Conservation (phyloP, 345 rosid genomes). For the Fremontodendron californicum region DNA sequence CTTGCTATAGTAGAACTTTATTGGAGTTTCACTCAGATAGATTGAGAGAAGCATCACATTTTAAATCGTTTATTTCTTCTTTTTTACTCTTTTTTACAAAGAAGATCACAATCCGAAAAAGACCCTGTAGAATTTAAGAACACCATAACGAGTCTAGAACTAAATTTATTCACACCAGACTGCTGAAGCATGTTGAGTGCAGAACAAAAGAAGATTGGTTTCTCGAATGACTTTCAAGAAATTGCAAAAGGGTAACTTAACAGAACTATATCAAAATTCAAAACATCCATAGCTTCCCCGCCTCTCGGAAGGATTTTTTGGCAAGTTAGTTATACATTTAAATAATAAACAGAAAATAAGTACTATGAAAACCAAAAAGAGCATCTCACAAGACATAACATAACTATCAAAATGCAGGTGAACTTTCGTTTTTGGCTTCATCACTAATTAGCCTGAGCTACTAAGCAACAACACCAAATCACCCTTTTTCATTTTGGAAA, state of each 20-base stretch:
- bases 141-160: neutral
- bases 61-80: too few species aligned
- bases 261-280: neutral
- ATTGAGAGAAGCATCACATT: neutral
- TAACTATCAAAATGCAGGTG: conserved; percentile 4
- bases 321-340: too few species aligned
- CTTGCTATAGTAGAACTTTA: neutral
- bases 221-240: neutral
- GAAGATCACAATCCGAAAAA: too few species aligned
- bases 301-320: neutral
- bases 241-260: neutral
- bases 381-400: neutral
- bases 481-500: conserved; percentile 82
- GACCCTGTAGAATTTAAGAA: neutral
- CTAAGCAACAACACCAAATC: conserved; percentile 56
- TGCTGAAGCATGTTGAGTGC: neutral
- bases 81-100: too few species aligned
- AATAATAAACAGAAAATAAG: neutral
- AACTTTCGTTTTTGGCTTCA: conserved; percentile 6
- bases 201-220: neutral
- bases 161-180: neutral
- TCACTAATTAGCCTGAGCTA: conserved; percentile 26
- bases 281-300: neutral
- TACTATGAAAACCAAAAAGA: conserved; percentile 10
- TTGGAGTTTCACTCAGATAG: neutral